Conservation (phyloP, 495 filamentous ascomycete species). For the Lepidopterella palustris region DNA sequence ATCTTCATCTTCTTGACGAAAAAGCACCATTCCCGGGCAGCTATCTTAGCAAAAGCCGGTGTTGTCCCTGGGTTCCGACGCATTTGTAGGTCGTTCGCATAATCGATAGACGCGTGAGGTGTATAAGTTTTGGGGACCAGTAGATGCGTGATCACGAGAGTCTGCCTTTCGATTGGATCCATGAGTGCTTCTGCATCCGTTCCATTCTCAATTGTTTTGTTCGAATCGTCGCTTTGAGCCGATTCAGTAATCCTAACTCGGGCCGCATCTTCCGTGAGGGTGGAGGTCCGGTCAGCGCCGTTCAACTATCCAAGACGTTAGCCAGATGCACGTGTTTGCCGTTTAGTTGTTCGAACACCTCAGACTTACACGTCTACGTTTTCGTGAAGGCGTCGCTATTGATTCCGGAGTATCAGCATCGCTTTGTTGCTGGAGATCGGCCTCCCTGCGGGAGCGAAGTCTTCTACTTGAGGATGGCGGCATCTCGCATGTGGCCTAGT, state of each 20-base stretch:
- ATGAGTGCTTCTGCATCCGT: constrained; percentile 11
- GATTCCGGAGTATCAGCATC: constrained; percentile 38
- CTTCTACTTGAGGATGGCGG: constrained; percentile 25
- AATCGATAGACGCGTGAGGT: constrained; percentile 24
- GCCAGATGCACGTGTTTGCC: not conserved
- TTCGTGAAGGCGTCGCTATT: constrained; percentile 35
- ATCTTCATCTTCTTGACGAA: constrained; percentile 75
- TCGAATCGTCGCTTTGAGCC: constrained; percentile 24
- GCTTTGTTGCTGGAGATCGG: constrained; percentile 26
- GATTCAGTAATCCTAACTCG: constrained; percentile 26
- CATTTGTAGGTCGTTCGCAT: constrained; percentile 26
- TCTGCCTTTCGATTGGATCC: constrained; percentile 23
- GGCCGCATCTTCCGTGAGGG: constrained; percentile 7
- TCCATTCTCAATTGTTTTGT: constrained; percentile 22
- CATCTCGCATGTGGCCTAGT: constrained; percentile 20
- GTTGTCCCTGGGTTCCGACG: constrained; percentile 30
- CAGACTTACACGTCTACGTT: constrained; percentile 30
- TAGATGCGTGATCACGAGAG: constrained; percentile 21
- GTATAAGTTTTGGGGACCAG: constrained; percentile 15
- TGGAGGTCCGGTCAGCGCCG: constrained; percentile 19
- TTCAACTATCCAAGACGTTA: constrained; percentile 21
- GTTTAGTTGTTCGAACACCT: not conserved
- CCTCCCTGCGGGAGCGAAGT: constrained; percentile 23
- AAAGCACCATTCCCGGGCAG: constrained; percentile 89
- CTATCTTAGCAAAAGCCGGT: constrained; percentile 82